Percentiles rank a stretch among this genome's conserved stretches.
phyloP scores from a whole-genome alignment of 805 yeast species.

The Suhomyces faveliae region DNA sequence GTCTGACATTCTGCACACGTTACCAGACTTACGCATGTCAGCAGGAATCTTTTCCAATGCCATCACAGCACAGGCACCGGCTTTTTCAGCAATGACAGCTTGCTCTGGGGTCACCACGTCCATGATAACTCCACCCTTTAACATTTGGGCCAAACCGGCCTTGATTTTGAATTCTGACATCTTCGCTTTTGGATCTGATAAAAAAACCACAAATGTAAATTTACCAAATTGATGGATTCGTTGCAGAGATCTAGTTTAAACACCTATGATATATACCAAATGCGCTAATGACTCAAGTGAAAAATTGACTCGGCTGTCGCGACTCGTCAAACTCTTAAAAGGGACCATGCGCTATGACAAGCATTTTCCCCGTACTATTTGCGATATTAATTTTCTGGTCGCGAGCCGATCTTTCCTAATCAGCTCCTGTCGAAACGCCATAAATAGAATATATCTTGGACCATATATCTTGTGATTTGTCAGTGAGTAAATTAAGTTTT shows the following conservation, averaged over 20 bases:
- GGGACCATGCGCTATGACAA: neutral
- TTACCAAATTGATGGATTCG: too few species aligned
- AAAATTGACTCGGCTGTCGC: constrained; percentile 2
- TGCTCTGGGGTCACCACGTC: constrained; percentile 79
- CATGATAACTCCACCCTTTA: constrained; percentile 75
- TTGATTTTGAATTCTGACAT: constrained; percentile 52
- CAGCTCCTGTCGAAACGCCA: neutral
- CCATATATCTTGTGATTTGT: neutral
- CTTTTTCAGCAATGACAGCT: constrained; percentile 74
- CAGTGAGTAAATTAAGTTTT: neutral
- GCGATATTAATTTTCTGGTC: neutral
- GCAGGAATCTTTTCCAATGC: constrained; percentile 84
- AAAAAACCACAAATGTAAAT: neutral
- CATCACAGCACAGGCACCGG: constrained; percentile 91
- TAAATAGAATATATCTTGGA: neutral
- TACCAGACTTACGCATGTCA: constrained; percentile 78
- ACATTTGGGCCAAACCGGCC: constrained; percentile 83
- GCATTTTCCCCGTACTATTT: neutral
- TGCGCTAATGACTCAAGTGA: neutral
- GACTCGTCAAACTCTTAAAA: neutral
- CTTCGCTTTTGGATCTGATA: neutral
- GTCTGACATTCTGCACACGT: constrained; percentile 84
- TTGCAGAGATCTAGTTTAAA: too few species aligned
- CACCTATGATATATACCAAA: neutral
- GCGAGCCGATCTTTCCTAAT: neutral